These are phyloP conservation scores for Corymbia maculata DNA, from an alignment of 345 rosid genomes.

Conservation along the genomic window DNA sequence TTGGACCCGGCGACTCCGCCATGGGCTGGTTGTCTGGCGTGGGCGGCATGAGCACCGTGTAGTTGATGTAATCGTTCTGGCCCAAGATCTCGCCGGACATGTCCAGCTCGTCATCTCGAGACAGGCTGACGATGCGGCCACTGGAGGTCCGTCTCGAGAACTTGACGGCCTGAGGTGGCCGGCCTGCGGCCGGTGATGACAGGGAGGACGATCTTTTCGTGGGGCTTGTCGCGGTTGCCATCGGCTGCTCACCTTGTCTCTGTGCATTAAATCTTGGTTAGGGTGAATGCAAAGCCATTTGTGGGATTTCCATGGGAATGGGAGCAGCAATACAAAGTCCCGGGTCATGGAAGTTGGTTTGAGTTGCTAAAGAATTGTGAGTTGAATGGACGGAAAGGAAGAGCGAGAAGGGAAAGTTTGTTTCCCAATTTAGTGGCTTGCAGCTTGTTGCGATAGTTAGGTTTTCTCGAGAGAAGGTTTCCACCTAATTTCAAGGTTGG, in stretches of 20 bases:
- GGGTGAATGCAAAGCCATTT: neutral
- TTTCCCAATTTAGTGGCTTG: conserved; percentile 7
- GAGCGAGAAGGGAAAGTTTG: neutral
- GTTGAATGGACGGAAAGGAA: neutral
- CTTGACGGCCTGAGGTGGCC: conserved; percentile 52
- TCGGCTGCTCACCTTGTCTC: neutral
- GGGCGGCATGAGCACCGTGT: conserved; percentile 92
- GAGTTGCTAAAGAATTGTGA: neutral
- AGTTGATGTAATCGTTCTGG: conserved; percentile 72
- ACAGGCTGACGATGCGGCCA: conserved; percentile 54
- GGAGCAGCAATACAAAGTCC: neutral
- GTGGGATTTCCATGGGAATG: neutral
- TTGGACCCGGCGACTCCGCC: conserved; percentile 24
- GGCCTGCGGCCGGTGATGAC: conserved; percentile 17
- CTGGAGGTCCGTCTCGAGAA: conserved; percentile 61
- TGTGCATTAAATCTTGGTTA: neutral
- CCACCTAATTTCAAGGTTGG: conserved; percentile 30
- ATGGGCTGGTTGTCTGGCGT: conserved; percentile 93
- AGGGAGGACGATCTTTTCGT: conserved; percentile 26
- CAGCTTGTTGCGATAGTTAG: conserved; percentile 7
- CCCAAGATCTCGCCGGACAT: conserved; percentile 52
- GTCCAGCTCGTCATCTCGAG: conserved; percentile 73
- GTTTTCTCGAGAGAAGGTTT: neutral
- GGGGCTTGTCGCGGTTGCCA: conserved; percentile 21
- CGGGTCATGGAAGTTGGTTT: neutral